Percentiles rank a stretch among this genome's conserved stretches.
Conservation (phyloP, 2,329 filamentous ascomycete genomes). For the Elsinoe necatrix region DNA sequence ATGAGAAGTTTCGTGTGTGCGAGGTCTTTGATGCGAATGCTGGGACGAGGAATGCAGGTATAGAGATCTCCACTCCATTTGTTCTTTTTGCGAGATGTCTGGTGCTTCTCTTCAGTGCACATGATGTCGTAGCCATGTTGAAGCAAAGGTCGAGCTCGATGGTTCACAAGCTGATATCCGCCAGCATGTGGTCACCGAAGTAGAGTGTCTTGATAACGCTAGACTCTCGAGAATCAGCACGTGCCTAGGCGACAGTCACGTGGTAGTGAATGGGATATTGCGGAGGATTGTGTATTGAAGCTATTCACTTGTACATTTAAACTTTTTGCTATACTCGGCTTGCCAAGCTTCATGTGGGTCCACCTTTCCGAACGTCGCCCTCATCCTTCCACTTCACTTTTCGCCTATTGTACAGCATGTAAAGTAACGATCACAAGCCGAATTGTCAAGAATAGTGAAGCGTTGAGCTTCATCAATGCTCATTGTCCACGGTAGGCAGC, state of each 20-base stretch:
- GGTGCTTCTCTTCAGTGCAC: neutral
- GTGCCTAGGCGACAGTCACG: neutral
- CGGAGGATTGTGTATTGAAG: neutral
- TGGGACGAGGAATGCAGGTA: conserved; percentile 11
- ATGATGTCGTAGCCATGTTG: neutral
- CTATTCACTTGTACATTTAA: neutral
- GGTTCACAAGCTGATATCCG: neutral
- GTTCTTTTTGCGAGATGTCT: neutral
- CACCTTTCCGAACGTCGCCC: neutral
- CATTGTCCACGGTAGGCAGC: conserved; percentile 5
- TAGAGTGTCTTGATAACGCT: neutral
- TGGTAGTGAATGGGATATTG: neutral
- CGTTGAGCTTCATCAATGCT: conserved; percentile 3
- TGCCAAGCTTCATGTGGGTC: conserved; percentile 8
- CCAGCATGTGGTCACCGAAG: neutral
- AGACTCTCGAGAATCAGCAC: neutral
- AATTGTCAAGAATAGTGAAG: conserved; percentile 6
- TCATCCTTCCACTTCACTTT: conserved; percentile 12
- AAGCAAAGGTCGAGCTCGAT: neutral
- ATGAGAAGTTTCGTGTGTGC: conserved; percentile 51
- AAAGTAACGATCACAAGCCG: neutral
- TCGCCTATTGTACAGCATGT: conserved; percentile 15
- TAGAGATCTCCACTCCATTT: neutral
- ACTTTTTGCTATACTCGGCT: conserved; percentile 1
- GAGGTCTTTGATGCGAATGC: neutral